Conservation (phyloP, 495 filamentous ascomycete genomes). For the Lentithecium fluviatile region DNA sequence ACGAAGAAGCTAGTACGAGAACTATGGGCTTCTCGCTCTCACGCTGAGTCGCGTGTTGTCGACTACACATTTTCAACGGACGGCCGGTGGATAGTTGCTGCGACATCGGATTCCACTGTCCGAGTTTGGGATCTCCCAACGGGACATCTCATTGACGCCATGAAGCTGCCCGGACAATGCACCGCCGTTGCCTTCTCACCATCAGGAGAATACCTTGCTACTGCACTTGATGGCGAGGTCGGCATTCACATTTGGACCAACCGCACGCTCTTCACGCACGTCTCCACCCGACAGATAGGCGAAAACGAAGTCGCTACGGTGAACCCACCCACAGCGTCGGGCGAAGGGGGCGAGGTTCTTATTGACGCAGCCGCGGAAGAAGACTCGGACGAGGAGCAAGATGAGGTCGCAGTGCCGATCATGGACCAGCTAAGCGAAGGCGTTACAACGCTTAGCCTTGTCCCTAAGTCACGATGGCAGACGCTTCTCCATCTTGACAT, state of each 20-base stretch:
- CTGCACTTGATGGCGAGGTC: constrained; percentile 76
- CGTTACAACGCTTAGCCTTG: constrained; percentile 82
- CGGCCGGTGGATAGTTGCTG: constrained; percentile 89
- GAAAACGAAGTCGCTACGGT: constrained; percentile 65
- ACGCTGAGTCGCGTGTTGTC: constrained; percentile 18
- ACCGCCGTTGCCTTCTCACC: constrained; percentile 81
- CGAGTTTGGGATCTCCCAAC: constrained; percentile 96
- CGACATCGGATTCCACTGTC: constrained; percentile 76
- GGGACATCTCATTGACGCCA: constrained; percentile 87
- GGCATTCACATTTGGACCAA: constrained; percentile 94
- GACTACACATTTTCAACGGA: constrained; percentile 78
- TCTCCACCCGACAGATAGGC: constrained; percentile 76
- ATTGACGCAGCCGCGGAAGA: constrained; percentile 53
- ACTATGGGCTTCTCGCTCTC: constrained; percentile 57
- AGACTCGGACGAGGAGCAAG: constrained; percentile 40
- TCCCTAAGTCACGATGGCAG: constrained; percentile 91
- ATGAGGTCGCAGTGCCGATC: constrained; percentile 48
- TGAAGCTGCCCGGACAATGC: constrained; percentile 71
- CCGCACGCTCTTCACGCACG: constrained; percentile 79
- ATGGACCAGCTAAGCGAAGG: constrained; percentile 74
- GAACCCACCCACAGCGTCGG: constrained; percentile 69
- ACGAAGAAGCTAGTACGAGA: constrained; percentile 88
- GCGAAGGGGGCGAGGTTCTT: constrained; percentile 70
- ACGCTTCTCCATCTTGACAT: constrained; percentile 84
- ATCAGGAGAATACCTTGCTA: constrained; percentile 90